These are phyloP conservation scores for Coemansia umbellata DNA, from an alignment of 192 early-diverging fungal genomes.

Conservation along the genomic window DNA sequence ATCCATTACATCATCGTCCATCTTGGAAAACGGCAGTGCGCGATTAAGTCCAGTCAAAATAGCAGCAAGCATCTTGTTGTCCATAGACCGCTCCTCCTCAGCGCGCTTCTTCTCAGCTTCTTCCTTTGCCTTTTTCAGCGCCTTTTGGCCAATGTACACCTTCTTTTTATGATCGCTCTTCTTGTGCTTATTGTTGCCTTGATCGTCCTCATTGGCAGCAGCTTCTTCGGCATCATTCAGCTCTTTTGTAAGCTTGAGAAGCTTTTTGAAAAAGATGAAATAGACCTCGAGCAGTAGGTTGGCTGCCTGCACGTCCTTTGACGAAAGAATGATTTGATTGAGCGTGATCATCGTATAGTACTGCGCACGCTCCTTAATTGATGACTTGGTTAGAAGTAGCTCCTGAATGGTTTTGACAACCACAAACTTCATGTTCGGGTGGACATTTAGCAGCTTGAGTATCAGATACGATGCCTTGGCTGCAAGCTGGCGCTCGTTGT, in stretches of 20 bases:
- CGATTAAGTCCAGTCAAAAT: conserved; percentile 94
- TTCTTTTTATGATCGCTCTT: conserved; percentile 28
- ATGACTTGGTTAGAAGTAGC: conserved; percentile 68
- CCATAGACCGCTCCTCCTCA: conserved; percentile 46
- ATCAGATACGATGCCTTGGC: conserved; percentile 80
- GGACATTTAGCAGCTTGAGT: conserved; percentile 64
- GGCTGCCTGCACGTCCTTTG: conserved; percentile 67
- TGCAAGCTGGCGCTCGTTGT: conserved; percentile 80
- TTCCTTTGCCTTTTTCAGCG: conserved; percentile 47
- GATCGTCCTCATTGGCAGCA: conserved; percentile 39
- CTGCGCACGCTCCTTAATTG: conserved; percentile 71
- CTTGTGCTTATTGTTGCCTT: conserved; percentile 24
- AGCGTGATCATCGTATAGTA: conserved; percentile 90
- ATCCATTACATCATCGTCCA: conserved; percentile 75
- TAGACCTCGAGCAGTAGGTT: conserved; percentile 87
- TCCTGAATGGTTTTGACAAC: conserved; percentile 88
- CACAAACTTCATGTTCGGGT: conserved; percentile 85
- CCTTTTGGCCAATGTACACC: conserved; percentile 46
- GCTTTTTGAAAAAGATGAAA: conserved; percentile 82
- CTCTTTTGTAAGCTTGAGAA: conserved; percentile 59
- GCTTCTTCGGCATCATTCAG: conserved; percentile 55
- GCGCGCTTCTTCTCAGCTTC: conserved; percentile 45
- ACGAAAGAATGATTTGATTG: conserved; percentile 87
- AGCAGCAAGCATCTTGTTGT: conserved; percentile 81
- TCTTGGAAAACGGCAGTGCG: conserved; percentile 83